Base-by-base conservation (phyloP, 2,329 filamentous ascomycete species). In the Lachnellula hyalina region DNA sequence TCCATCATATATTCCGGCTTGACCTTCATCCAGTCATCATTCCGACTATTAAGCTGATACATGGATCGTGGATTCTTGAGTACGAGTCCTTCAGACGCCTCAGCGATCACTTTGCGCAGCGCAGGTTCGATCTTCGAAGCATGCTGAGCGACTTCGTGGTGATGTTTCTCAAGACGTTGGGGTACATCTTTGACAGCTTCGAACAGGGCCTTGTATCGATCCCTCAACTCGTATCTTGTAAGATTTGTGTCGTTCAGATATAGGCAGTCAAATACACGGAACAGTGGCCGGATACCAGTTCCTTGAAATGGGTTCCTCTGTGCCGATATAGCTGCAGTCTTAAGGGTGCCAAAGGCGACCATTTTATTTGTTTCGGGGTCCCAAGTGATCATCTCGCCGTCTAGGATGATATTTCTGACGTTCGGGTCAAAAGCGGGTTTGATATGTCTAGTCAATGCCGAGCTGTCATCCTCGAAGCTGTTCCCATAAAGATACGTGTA, bases 351-450 rank as follows among this genome's bases (percentile, higher is more conserved):
- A 69, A 99, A 99, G 0, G 87, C 84, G 15, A 96, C 87, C 51
- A 94, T 88, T 53, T 87, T 87, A 72, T 96, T 88, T 49, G 88
- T 78, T 45, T 86, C 83, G 57, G 91, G 89, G 67, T 97, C 90
- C 94, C 94, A 99, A 0, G 92, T 96, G 55, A 99, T 91, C 94
- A 99, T 99, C 70, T 99, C 94, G 9, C 94, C 94, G 65, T 99
- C 94, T 0, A 99, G 78, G 49, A 99, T 96, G 61, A 96, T 79
- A 67, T 89, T 96, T 15, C 86, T 79, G 0, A 97, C 90, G 1
- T 86, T 85, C 0, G 83, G 75, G 2, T 84, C 77, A 68, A 99
- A 97, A 0, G 90, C 90, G 41, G 83, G 77, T 51, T 83, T 83
- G 19, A 97, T 75, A 68, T 96, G 86, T 35, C 90, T 81, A 0